Base-by-base conservation (phyloP, 2,329 filamentous ascomycete species). In the Monosporascus sp. region DNA sequence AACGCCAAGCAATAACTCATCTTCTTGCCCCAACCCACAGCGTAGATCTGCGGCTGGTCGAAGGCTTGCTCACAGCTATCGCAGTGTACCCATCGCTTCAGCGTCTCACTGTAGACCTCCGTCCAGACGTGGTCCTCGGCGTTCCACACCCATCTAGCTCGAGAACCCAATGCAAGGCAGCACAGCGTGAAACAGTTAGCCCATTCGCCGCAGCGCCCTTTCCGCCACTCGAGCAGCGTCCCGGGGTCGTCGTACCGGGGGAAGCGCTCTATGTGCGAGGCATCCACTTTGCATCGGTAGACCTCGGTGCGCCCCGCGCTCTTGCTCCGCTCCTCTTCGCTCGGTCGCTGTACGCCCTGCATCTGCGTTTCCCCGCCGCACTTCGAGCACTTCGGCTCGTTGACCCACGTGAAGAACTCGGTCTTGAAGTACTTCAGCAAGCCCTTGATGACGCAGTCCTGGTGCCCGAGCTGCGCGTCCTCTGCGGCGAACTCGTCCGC, bases 181-280 rank as follows among this genome's bases (percentile, higher is more conserved):
- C 97, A 81, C 94, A 97, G 97, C 74, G 88, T 94, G 75, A 99
- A 99, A 78, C 93, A 97, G 73, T 97, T 97, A 60, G 90, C 91
- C 91, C 94, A 99, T 75, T 99, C 94, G 57, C 94, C 94, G 56
- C 88, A 88, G 61, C 94, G 86, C 37, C 94, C 94, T 61, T 88
- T 82, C 61, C 89, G 80, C 27, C 90, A 95, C 70, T 97, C 88
- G 43, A 99, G 75, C 56, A 97, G 74, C 48, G 91, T 87, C 85
- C 95, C 97, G 25, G 96, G 93, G 68, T 99, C 94, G 55, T 90
- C 93, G 70, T 96, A 99, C 55, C 94, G 84, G 39, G 94, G 92
- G 62, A 97, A 99, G 58, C 93, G 84, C 70, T 97, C 93, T 65
- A 86, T 90, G 31, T 84, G 81, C 48, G 85, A 82, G 70, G 93